Evolutionary conservation across 2,329 filamentous ascomycete genomes (phyloP).

Genomic region (Thelonectria blattea): DNA sequence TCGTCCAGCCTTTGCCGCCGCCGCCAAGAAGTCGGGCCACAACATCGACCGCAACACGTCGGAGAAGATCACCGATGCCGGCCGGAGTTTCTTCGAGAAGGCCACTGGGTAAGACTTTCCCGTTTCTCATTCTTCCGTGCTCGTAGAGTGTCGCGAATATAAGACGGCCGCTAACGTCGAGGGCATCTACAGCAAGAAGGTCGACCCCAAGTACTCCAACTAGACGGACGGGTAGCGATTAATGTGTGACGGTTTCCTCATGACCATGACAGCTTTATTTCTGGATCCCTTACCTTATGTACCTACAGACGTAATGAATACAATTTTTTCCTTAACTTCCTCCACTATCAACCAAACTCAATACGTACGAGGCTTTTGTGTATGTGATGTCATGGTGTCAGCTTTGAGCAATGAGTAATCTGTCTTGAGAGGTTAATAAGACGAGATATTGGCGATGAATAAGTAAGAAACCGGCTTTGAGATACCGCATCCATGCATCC

Average conservation of each 20-base stretch:
- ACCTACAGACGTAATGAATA: neutral
- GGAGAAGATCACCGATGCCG: conserved; percentile 49
- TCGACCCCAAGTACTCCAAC: conserved; percentile 45
- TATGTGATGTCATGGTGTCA: neutral
- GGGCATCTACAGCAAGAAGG: conserved; percentile 26
- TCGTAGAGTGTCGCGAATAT: neutral
- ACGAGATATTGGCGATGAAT: no score
- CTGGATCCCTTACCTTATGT: neutral
- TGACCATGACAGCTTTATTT: neutral
- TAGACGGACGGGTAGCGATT: conserved; percentile 25
- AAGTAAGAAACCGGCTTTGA: no score
- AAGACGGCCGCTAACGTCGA: neutral
- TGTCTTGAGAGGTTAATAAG: no score
- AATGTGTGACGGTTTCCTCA: neutral
- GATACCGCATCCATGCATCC: no score
- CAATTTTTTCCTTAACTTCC: neutral
- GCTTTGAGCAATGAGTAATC: no score
- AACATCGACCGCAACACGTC: conserved; percentile 43
- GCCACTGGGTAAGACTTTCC: conserved; percentile 42
- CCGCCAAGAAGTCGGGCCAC: conserved; percentile 44
- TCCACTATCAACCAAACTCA: neutral
- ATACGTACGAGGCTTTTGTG: neutral
- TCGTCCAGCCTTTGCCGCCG: conserved; percentile 38
- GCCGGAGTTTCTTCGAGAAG: conserved; percentile 45
- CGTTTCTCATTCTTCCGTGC: no score